A percentile compares a stretch with the other conserved stretches of the same genome.
phyloP scores from a whole-genome alignment of 2,329 filamentous ascomycete species.

The Coniochaeta sp. region DNA sequence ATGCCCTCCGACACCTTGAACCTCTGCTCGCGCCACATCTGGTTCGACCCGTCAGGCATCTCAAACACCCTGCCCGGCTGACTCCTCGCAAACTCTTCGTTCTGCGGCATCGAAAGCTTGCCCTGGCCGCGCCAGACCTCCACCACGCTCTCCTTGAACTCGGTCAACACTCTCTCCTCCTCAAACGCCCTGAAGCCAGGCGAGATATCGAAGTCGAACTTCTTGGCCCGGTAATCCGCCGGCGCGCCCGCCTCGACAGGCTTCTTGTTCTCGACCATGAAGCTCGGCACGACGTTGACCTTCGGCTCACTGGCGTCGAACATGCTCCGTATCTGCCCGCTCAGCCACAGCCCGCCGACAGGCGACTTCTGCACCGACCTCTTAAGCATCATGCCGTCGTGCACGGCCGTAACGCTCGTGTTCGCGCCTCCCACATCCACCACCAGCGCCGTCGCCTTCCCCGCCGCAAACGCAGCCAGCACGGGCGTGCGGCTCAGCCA shows the following conservation, averaged over 20 bases:
- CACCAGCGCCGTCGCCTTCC: constrained; percentile 88
- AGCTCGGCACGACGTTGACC: constrained; percentile 75
- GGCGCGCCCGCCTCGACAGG: constrained; percentile 81
- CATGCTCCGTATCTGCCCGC: constrained; percentile 75
- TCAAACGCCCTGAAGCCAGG: constrained; percentile 75
- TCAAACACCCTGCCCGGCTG: constrained; percentile 85
- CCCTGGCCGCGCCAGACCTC: constrained; percentile 85
- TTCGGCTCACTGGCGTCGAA: constrained; percentile 64
- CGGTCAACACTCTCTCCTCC: constrained; percentile 86
- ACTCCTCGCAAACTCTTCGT: constrained; percentile 67
- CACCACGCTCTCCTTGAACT: constrained; percentile 97
- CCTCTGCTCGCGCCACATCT: constrained; percentile 85
- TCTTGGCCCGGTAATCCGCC: constrained; percentile 67
- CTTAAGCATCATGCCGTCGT: constrained; percentile 91
- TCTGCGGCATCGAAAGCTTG: constrained; percentile 55
- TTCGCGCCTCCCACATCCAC: constrained; percentile 86
- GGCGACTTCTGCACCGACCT: constrained; percentile 81
- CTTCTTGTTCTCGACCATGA: constrained; percentile 79
- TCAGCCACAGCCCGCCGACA: constrained; percentile 84
- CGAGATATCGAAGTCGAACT: constrained; percentile 54
- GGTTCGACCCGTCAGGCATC: constrained; percentile 94
- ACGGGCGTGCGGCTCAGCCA: constrained; percentile 88
- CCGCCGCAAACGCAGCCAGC: constrained; percentile 82
- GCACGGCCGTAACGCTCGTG: constrained; percentile 82
- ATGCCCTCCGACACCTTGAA: constrained; percentile 82